phyloP scores from a whole-genome alignment of 257 asterid species.

The Nicotiana knightiana region DNA sequence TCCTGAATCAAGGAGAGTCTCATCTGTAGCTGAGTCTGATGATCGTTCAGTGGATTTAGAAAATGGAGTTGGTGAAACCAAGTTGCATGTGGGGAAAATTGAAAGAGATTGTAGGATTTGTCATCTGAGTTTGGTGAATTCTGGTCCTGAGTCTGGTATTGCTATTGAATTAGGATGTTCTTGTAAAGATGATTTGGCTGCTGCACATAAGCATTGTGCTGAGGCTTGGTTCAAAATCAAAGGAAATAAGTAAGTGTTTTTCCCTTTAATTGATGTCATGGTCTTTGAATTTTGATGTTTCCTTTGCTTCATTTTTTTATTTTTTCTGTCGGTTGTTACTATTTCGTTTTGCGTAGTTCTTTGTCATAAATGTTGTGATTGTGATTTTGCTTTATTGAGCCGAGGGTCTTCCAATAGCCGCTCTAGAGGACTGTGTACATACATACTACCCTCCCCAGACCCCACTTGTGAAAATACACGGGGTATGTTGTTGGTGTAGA shows the following conservation, averaged over 20 bases:
- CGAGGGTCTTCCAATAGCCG: no score
- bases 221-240: constrained; percentile 93
- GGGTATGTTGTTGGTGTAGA: background rate
- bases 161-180: constrained; percentile 84
- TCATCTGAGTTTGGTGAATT: constrained; percentile 60
- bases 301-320: no score
- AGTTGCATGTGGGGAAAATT: constrained; percentile 25
- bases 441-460: no score
- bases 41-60: constrained; percentile 44
- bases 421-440: no score
- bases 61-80: constrained; percentile 25
- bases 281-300: background rate
- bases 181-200: constrained; percentile 83
- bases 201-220: constrained; percentile 85
- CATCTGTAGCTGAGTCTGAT: constrained; percentile 35
- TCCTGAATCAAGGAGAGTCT: constrained; percentile 34
- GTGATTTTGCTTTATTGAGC: no score
- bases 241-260: constrained; percentile 70
- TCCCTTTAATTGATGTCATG: background rate
- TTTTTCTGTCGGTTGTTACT: no score
- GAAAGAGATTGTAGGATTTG: constrained; percentile 85
- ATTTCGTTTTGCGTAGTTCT: no score
- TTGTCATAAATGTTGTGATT: no score
- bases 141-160: constrained; percentile 50
- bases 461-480: no score